Base-by-base conservation (phyloP, 371 early-diverging fungal genomes). In the Actinomortierella ambigua region DNA sequence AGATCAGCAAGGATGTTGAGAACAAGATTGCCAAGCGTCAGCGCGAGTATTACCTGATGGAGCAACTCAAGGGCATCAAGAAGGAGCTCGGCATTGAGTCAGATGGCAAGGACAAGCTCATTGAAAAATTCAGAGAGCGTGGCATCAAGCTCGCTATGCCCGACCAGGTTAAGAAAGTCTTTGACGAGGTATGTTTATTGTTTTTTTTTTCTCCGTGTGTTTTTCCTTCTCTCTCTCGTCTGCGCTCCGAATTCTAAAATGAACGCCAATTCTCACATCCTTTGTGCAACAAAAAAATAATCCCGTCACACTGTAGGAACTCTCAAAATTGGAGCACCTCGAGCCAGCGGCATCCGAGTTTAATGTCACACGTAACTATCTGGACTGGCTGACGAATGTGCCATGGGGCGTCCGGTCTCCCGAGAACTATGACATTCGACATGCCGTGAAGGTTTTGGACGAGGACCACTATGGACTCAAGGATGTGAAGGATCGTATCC, bases 381-480 rank as follows among this genome's bases (percentile, higher is more conserved):
- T 98, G 18, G 98, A 97, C 75, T 97, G 98, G 98, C 79, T 98
- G 24, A 97, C 97, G 0, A 92, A 93, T 75, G 85, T 98, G 8
- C 99, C 99, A 17, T 98, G 98, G 98, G 99, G 98, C 40, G 86
- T 89, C 61, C 83, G 89, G 51, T 90, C 91, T 7, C 81, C 82
- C 13, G 97, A 98, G 77, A 95, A 95, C 77, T 96, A 95, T 69
- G 92, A 94, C 63, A 85, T 97, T 57, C 60, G 70, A 28, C 90
- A 92, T 61, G 97, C 99, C 18, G 79, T 81, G 18, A 75, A 64
- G 22, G 93, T 97, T 2, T 82, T 98, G 47, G 98, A 98, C 77
- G 95, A 96, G 77, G 98, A 98, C 70, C 99, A 98, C 73, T 98
- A 97, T 68, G 99, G 99, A n/a, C 75, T 98, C 55, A 91, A 97